A percentile compares a stretch with the other conserved stretches of the same genome.
Evolutionary conservation across 352 stramenopile genomes (phyloP).

Genomic region (Thalassiosira gravida): DNA sequence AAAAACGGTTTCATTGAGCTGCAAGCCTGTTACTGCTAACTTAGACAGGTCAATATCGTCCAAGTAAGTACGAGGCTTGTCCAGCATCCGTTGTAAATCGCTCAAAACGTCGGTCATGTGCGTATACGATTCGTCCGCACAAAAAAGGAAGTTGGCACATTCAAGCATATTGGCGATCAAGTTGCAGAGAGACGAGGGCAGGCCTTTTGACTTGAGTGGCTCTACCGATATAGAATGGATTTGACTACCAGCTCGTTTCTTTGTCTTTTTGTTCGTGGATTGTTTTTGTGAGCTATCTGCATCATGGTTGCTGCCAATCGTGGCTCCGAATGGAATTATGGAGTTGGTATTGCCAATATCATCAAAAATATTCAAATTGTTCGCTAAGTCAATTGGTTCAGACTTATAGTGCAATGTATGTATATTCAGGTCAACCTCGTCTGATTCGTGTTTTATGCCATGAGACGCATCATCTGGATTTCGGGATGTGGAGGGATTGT

Average conservation of each 20-base stretch:
- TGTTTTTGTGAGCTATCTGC: neutral
- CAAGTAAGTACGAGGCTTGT: constrained; percentile 40
- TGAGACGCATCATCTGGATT: too few species aligned
- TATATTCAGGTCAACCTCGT: too few species aligned
- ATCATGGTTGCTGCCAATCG: neutral
- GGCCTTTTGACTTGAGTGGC: constrained; percentile 9
- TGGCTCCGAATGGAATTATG: neutral
- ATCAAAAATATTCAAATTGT: constrained; percentile 15
- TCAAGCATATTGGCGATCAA: constrained; percentile 45
- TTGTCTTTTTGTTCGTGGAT: constrained; percentile 6
- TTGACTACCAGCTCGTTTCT: neutral
- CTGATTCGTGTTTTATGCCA: too few species aligned
- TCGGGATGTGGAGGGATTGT: too few species aligned
- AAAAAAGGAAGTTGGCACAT: constrained; percentile 23
- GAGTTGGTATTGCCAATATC: neutral
- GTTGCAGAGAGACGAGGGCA: constrained; percentile 20
- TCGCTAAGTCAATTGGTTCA: constrained; percentile 9
- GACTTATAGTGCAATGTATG: too few species aligned
- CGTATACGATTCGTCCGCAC: constrained; percentile 28
- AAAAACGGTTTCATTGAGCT: constrained; percentile 38
- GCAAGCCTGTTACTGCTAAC: constrained; percentile 22
- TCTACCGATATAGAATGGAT: constrained; percentile 9
- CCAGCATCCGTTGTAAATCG: constrained; percentile 46
- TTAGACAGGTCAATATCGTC: constrained; percentile 22
- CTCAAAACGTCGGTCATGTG: constrained; percentile 30